phyloP scores from a whole-genome alignment of 305 asterid genomes.

The Andrographis paniculata region DNA sequence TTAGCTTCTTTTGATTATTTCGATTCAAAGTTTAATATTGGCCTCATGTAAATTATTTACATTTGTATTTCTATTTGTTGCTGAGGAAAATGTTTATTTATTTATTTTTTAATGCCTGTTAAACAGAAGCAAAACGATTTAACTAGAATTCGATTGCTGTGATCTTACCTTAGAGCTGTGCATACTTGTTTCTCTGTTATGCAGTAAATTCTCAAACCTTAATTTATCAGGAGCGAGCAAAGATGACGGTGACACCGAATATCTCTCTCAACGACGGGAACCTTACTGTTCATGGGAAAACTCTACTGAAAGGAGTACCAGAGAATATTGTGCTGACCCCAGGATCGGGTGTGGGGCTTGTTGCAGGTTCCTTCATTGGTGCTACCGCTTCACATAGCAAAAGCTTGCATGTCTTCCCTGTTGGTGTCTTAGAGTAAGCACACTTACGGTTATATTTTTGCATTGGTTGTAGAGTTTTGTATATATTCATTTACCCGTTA shows the following conservation, averaged over 20 bases:
- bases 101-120: too few relatives aligned
- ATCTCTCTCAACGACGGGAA: slow-evolving; percentile 62
- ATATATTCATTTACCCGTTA: too few relatives aligned
- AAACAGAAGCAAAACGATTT: too few relatives aligned
- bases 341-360: slow-evolving; percentile 64
- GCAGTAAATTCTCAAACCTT: slow-evolving; percentile 29
- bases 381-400: slow-evolving; percentile 66
- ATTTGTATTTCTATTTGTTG: not conserved
- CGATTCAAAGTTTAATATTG: too few relatives aligned
- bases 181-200: slow-evolving; percentile 14
- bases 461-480: too few relatives aligned
- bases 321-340: slow-evolving; percentile 79
- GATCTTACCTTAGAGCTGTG: too few relatives aligned
- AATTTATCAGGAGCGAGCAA: slow-evolving; percentile 14
- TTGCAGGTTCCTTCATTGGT: slow-evolving; percentile 78
- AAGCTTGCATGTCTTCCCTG: slow-evolving; percentile 79
- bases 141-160: too few relatives aligned
- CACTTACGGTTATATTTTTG: too few relatives aligned
- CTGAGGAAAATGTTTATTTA: too few relatives aligned
- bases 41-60: not conserved
- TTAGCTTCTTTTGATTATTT: too few relatives aligned
- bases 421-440: slow-evolving; percentile 79
- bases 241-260: slow-evolving; percentile 82
- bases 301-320: slow-evolving; percentile 66
- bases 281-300: slow-evolving; percentile 88